Evolutionary conservation across 805 yeast genomes (phyloP).

Genomic region (Zygosaccharomyces bisporus): DNA sequence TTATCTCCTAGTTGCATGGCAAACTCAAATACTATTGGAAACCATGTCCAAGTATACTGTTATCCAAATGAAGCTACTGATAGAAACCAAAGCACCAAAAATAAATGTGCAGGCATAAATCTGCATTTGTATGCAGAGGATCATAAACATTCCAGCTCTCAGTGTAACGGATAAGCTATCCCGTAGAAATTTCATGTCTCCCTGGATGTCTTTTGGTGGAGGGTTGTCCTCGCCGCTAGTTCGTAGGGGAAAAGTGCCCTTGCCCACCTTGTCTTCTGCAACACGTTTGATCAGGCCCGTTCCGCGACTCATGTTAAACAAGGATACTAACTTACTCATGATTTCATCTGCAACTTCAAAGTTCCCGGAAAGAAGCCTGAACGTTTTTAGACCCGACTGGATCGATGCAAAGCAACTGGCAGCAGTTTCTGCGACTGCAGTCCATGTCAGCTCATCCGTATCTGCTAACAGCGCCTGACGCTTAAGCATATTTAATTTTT

Average conservation of each 20-base stretch:
- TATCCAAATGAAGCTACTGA: slow-evolving; percentile 14
- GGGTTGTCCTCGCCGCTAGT: slow-evolving; percentile 1
- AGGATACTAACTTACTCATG: background rate
- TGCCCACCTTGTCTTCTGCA: too few relatives aligned
- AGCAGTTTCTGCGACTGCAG: background rate
- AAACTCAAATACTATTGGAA: background rate
- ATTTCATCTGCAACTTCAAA: background rate
- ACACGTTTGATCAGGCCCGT: background rate
- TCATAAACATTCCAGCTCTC: slow-evolving; percentile 14
- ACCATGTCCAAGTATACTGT: slow-evolving; percentile 13
- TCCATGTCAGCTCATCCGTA: background rate
- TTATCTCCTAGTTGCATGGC: background rate
- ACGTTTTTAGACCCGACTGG: slow-evolving; percentile 3
- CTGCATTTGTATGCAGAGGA: slow-evolving; percentile 11
- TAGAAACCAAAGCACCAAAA: slow-evolving; percentile 13
- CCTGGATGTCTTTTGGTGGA: slow-evolving; percentile 4
- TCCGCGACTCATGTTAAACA: background rate
- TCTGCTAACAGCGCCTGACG: background rate
- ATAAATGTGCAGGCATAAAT: slow-evolving; percentile 12
- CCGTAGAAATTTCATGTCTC: slow-evolving; percentile 12
- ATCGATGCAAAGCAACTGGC: slow-evolving; percentile 1
- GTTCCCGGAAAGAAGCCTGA: background rate
- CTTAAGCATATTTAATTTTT: background rate
- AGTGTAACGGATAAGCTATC: slow-evolving; percentile 9
- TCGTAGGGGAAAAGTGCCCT: too few relatives aligned